Evolutionary conservation across 192 early-diverging fungal genomes (phyloP).

Genomic region (Linnemannia zychae): DNA sequence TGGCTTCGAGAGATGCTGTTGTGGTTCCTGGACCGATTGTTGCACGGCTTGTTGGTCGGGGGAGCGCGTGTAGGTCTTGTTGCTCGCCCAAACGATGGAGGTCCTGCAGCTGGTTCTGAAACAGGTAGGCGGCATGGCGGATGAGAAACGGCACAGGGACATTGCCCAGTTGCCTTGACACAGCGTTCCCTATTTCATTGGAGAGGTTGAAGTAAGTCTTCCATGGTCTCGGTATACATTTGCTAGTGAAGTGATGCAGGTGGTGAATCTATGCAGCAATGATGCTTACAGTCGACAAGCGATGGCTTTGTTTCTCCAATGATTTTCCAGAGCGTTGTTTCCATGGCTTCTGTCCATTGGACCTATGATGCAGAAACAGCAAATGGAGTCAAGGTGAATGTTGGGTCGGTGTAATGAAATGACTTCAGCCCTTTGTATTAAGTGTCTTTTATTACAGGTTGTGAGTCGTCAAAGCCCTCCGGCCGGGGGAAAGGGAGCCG

Average conservation of each 20-base stretch:
- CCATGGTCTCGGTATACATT: not conserved
- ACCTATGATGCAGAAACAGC: slow-evolving; percentile 46
- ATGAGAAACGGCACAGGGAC: slow-evolving; percentile 66
- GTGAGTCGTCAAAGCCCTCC: slow-evolving; percentile 65
- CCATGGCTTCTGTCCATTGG: slow-evolving; percentile 73
- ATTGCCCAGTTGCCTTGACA: slow-evolving; percentile 63
- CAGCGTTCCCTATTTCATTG: slow-evolving; percentile 58
- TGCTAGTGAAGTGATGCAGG: not conserved
- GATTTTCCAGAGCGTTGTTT: slow-evolving; percentile 67
- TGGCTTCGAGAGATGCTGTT: not conserved
- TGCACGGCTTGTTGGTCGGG: not conserved
- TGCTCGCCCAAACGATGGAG: slow-evolving; percentile 47
- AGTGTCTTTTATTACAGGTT: slow-evolving; percentile 54
- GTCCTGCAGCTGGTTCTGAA: slow-evolving; percentile 68
- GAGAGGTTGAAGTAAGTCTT: not conserved
- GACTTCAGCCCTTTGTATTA: too few species aligned
- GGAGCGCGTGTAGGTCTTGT: slow-evolving; percentile 23
- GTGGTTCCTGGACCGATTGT: slow-evolving; percentile 23
- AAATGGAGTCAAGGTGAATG: not conserved
- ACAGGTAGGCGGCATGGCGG: slow-evolving; percentile 66
- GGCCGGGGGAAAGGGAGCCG: slow-evolving; percentile 64
- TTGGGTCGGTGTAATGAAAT: not conserved
- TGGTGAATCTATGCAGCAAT: not conserved
- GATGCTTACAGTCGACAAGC: slow-evolving; percentile 65
- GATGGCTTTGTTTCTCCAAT: slow-evolving; percentile 64